Percentiles rank a stretch among this genome's conserved stretches.
These are phyloP conservation scores for Solanum pennellii DNA, from an alignment of 257 asterid genomes.

Conservation along the genomic window DNA sequence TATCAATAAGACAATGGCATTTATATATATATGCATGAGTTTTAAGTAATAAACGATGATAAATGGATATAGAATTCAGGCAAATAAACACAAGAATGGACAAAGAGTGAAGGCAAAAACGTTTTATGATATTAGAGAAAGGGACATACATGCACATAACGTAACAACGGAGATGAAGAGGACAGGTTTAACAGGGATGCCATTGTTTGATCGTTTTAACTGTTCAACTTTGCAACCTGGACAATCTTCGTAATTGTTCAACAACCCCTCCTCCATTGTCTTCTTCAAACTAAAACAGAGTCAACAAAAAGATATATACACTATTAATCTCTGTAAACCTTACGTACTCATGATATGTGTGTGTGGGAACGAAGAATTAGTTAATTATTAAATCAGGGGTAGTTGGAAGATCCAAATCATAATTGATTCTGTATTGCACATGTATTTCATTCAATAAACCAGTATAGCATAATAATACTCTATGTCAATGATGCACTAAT, in stretches of 20 bases:
- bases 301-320: background rate
- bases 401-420: background rate
- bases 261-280: background rate
- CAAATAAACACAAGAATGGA: no score
- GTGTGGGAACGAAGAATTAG: background rate
- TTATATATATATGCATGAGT: background rate
- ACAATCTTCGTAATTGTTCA: background rate
- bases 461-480: no score
- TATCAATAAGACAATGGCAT: background rate
- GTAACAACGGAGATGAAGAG: conserved; percentile 35
- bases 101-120: no score
- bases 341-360: background rate
- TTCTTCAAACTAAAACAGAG: background rate
- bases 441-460: no score
- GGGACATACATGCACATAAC: background rate
- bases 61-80: no score
- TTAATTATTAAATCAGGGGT: background rate
- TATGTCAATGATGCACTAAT: no score
- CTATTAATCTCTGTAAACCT: background rate
- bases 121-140: background rate
- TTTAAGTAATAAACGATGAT: background rate
- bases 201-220: conserved; percentile 9
- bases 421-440: no score
- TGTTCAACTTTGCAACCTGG: conserved; percentile 38
- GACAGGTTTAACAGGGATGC: conserved; percentile 38